Percentiles rank a stretch among this genome's conserved stretches.
Conservation (phyloP, 139 green algal genomes). For the Chlorella sp. region DNA sequence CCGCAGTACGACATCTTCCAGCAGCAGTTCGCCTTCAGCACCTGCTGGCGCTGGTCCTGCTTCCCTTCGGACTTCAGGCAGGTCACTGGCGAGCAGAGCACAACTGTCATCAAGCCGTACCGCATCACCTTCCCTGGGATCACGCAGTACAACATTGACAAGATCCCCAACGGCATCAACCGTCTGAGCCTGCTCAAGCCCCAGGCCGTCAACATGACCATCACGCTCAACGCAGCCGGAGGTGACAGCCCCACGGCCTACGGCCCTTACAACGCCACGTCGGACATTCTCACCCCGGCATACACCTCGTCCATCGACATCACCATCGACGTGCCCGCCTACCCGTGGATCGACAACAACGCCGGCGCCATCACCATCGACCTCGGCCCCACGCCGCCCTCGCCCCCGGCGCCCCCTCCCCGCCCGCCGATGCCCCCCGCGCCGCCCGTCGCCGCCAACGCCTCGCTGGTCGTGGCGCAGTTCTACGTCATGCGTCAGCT, state of each 20-base stretch:
- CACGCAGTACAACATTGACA: background rate
- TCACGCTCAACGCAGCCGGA: background rate
- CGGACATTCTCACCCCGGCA: background rate
- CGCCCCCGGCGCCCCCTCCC: too few species aligned
- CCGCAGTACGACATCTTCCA: conserved; percentile 7
- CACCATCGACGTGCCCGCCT: background rate
- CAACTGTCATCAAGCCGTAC: background rate
- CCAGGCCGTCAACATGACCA: background rate
- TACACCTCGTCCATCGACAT: background rate
- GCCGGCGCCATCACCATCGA: background rate
- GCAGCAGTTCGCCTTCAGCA: conserved; percentile 1
- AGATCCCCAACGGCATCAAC: background rate
- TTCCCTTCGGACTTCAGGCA: background rate
- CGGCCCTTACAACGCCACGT: too few species aligned
- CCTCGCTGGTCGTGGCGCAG: background rate
- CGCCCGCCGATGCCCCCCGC: background rate
- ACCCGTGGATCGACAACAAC: background rate
- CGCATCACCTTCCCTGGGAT: background rate
- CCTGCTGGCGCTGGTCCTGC: conserved; percentile 6
- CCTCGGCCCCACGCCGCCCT: background rate
- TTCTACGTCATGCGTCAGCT: background rate
- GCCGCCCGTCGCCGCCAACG: background rate
- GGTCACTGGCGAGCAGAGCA: background rate
- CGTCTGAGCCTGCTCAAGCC: background rate
- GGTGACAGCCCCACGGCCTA: too few species aligned